Evolutionary conservation across 495 filamentous ascomycete species (phyloP), one percentile per base, ranked within the genome.

Genomic region (Aspergillus funiculosus): DNA sequence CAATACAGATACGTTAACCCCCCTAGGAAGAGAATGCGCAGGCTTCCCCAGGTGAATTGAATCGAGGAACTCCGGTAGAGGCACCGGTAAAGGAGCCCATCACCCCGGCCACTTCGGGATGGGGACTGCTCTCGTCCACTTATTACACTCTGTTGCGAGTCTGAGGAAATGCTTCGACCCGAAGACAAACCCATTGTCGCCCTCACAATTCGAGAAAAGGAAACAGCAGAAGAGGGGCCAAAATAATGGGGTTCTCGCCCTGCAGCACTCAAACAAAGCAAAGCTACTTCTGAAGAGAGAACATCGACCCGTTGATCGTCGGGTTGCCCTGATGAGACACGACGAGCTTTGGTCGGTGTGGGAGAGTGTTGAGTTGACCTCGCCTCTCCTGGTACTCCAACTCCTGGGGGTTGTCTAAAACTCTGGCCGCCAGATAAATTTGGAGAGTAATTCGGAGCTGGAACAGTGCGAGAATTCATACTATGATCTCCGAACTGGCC

Each of bases 1-100:
- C 36, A 39, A 25, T 39, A 39, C 3, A 39, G 20, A 3, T 39
- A 39, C 3, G 36, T 39, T 14, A 39, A n/a, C 4, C 36, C 36
- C 1, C 19, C 36, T 1, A 39, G 36, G 8, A 39, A 39, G 3
- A 39, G 11, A 1, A 24, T 25, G 20, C 25, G 36, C 11, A 39
- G 21, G 3, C 19, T 25, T 9, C 36, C 21, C 36, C 36, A 39
- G 1, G 36, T 39, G 14, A 24, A 39, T 6, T 22, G 19, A 10
- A 39, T 39, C 18, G 36, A n/a, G 1, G 19, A 24, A 6, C 36
- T 25, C 19, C 13, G 21, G 19, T 24, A 39, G 1, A 24, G n/a
- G n/a, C n/a, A n/a, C n/a, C n/a, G n/a, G n/a, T n/a, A n/a, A n/a
- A n/a, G n/a, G n/a, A n/a, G n/a, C n/a, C n/a, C n/a, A n/a, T n/a